Conservation (phyloP, 1,284 basidiomycete genomes). For the Chiua sp. region DNA sequence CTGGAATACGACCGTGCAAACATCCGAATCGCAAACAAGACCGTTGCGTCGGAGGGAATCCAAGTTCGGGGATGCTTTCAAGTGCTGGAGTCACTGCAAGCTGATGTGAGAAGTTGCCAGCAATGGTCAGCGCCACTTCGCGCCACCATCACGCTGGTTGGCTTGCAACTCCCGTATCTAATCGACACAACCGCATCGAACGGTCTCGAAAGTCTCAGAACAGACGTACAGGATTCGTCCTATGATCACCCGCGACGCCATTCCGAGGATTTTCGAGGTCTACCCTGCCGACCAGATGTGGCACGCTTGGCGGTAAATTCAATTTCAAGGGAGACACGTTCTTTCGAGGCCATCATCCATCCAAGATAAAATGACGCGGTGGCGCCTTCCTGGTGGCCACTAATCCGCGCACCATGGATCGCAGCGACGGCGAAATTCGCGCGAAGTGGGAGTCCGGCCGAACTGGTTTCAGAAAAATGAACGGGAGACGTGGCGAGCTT, state of each 20-base stretch:
- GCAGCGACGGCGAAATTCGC: neutral
- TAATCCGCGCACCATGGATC: neutral
- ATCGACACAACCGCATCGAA: constrained; percentile 1
- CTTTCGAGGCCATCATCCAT: neutral
- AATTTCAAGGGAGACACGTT: neutral
- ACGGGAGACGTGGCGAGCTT: no score
- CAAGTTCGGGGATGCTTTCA: constrained; percentile 19
- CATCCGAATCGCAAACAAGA: neutral
- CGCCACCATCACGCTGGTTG: no score
- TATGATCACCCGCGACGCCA: constrained; percentile 17
- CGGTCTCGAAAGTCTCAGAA: constrained; percentile 1
- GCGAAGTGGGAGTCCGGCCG: neutral
- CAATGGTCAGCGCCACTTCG: neutral
- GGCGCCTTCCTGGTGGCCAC: constrained; percentile 1
- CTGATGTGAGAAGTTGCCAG: constrained; percentile 11
- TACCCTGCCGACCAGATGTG: constrained; percentile 11
- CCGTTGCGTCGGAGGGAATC: constrained; percentile 6
- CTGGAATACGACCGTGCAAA: neutral
- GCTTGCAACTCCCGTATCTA: constrained; percentile 8
- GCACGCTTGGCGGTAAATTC: constrained; percentile 1
- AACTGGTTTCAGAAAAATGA: no score
- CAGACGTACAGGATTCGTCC: neutral
- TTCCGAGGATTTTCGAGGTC: neutral
- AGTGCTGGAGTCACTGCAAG: constrained; percentile 3
- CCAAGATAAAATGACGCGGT: neutral